These are phyloP conservation scores for Penicillium sp. DNA, from an alignment of 2,329 filamentous ascomycete species.

Conservation along the genomic window DNA sequence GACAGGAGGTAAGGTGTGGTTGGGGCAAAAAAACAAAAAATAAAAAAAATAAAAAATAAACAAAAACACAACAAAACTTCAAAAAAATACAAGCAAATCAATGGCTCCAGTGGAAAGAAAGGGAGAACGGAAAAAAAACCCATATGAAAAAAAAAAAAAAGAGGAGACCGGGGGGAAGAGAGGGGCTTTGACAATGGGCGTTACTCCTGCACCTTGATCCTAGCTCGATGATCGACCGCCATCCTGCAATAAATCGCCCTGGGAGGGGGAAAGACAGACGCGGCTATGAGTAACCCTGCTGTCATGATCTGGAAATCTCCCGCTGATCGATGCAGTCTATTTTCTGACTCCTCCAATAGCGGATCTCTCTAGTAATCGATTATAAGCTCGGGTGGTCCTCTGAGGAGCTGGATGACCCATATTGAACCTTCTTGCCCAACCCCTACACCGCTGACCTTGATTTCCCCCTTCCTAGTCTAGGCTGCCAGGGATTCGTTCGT, in stretches of 20 bases:
- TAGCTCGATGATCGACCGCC: slow-evolving; percentile 39
- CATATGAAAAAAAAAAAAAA: neutral
- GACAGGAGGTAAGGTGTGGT: slow-evolving; percentile 19
- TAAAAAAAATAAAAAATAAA: neutral
- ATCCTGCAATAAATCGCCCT: slow-evolving; percentile 39
- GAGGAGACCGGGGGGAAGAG: slow-evolving; percentile 2
- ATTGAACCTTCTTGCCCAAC: slow-evolving; percentile 19
- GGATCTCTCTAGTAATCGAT: slow-evolving; percentile 29
- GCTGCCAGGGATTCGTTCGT: slow-evolving; percentile 15
- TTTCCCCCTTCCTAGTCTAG: slow-evolving; percentile 6
- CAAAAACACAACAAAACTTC: neutral
- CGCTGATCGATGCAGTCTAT: slow-evolving; percentile 36
- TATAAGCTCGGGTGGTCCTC: slow-evolving; percentile 36
- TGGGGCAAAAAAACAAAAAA: neutral
- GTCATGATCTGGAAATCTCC: slow-evolving; percentile 37
- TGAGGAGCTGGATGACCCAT: slow-evolving; percentile 24
- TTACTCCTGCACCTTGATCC: slow-evolving; percentile 29
- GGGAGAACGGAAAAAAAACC: neutral
- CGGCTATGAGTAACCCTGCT: slow-evolving; percentile 38
- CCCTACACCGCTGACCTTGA: slow-evolving; percentile 14
- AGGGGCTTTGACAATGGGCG: slow-evolving; percentile 21
- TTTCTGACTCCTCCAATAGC: slow-evolving; percentile 41
- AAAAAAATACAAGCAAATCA: neutral
- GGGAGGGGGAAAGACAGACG: slow-evolving; percentile 33
- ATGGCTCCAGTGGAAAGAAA: neutral